Percentiles rank a stretch among this genome's conserved stretches.
These are phyloP conservation scores for Dipodascopsis uninucleata DNA, from an alignment of 805 yeast genomes.

Conservation along the genomic window DNA sequence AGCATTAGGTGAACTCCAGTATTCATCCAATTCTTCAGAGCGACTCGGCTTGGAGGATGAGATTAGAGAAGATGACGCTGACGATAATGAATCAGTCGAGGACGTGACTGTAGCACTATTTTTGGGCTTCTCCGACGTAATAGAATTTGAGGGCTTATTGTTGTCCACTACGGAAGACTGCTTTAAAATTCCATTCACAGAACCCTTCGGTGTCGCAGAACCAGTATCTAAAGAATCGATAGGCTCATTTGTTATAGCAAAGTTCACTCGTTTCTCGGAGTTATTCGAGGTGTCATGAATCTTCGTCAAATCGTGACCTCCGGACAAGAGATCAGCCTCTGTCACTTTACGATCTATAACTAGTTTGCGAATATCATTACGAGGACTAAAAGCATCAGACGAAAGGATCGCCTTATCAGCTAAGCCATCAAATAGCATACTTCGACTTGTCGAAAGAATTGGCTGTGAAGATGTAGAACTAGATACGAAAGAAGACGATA, in stretches of 20 bases:
- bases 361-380: slow-evolving; percentile 50
- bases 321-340: slow-evolving; percentile 27
- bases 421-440: slow-evolving; percentile 41
- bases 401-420: slow-evolving; percentile 68
- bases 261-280: slow-evolving; percentile 28
- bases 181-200: not conserved
- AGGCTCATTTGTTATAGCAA: too few species aligned
- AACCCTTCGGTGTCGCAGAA: not conserved
- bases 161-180: not conserved
- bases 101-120: not conserved
- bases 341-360: slow-evolving; percentile 46
- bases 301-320: slow-evolving; percentile 15
- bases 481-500: slow-evolving; percentile 9
- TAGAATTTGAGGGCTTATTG: not conserved
- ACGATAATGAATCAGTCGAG: not conserved
- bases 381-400: slow-evolving; percentile 69
- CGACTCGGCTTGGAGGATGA: not conserved
- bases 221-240: not conserved
- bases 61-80: not conserved
- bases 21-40: slow-evolving; percentile 65
- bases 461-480: slow-evolving; percentile 8
- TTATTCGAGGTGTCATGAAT: slow-evolving; percentile 4
- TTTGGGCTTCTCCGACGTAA: not conserved
- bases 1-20: slow-evolving; percentile 80
- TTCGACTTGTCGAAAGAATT: slow-evolving; percentile 18